A percentile compares a stretch with the other conserved stretches of the same genome.
Conservation (phyloP, 1,139 yeast species). For the Eremothecium gossypii region DNA sequence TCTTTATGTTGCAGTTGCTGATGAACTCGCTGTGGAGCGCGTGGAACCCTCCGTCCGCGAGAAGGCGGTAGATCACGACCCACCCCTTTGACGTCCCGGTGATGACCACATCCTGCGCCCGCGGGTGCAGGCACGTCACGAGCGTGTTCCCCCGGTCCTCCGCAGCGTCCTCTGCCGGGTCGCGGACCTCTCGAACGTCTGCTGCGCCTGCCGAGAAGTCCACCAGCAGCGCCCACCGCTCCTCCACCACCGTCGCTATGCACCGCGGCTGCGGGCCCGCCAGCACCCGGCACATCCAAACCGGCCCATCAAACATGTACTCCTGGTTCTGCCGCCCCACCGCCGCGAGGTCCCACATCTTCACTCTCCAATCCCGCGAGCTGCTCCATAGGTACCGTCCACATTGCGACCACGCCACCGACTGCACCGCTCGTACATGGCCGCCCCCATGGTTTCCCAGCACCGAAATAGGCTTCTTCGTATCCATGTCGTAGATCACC, state of each 20-base stretch:
- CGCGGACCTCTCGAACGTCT: conserved; percentile 26
- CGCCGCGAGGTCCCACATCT: conserved; percentile 65
- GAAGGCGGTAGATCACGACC: conserved; percentile 43
- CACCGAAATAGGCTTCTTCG: conserved; percentile 32
- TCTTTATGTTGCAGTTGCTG: conserved; percentile 64
- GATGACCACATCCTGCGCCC: conserved; percentile 41
- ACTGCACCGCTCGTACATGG: conserved; percentile 69
- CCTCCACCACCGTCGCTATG: conserved; percentile 31
- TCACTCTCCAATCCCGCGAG: conserved; percentile 79
- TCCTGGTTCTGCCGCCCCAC: conserved; percentile 61
- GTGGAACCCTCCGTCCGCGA: conserved; percentile 26
- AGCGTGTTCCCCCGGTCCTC: conserved; percentile 26
- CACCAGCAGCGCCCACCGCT: conserved; percentile 39
- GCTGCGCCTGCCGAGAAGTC: conserved; percentile 48
- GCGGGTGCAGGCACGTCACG: conserved; percentile 28
- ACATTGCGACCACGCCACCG: conserved; percentile 66
- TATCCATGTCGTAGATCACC: conserved; percentile 67
- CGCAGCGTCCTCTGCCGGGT: conserved; percentile 17
- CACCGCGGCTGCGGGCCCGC: conserved; percentile 12
- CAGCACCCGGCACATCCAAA: conserved; percentile 28
- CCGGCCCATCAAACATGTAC: conserved; percentile 49
- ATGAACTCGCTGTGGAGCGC: conserved; percentile 39
- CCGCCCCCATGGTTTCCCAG: conserved; percentile 42
- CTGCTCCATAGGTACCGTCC: conserved; percentile 66
- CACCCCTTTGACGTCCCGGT: conserved; percentile 79